These are phyloP conservation scores for Asparagopsis taxiformis DNA, from an alignment of 31 red algal genomes.

Conservation along the genomic window DNA sequence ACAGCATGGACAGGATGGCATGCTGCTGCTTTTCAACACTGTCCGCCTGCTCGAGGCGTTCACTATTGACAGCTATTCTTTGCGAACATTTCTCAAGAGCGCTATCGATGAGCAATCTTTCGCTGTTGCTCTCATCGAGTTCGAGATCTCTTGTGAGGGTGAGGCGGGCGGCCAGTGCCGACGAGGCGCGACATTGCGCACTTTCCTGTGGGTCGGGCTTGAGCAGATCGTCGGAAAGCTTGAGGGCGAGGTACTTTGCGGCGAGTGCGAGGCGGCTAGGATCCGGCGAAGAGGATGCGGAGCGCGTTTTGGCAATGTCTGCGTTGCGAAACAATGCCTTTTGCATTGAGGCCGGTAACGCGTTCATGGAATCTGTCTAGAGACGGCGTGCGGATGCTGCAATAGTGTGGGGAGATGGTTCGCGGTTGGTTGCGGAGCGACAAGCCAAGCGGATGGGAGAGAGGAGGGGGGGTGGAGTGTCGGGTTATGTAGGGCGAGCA, in stretches of 20 bases:
- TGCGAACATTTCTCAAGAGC: slow-evolving; percentile 4
- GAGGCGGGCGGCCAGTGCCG: slow-evolving; percentile 1
- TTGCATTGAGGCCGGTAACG: too few species aligned
- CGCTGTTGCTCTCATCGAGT: background rate
- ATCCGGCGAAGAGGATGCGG: background rate
- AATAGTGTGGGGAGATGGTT: too few species aligned
- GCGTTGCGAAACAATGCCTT: background rate
- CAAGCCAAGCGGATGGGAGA: too few species aligned
- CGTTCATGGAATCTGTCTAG: too few species aligned
- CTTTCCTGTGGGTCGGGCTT: background rate
- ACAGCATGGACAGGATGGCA: slow-evolving; percentile 29
- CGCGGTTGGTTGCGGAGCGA: too few species aligned
- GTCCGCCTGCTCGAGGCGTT: background rate
- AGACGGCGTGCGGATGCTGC: too few species aligned
- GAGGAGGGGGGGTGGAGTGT: too few species aligned
- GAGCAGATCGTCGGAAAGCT: background rate
- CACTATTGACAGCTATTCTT: background rate
- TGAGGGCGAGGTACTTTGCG: slow-evolving; percentile 8
- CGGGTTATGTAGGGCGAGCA: too few species aligned
- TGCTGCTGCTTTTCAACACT: background rate
- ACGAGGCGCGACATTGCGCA: background rate
- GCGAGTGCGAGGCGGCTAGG: background rate
- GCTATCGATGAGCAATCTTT: background rate
- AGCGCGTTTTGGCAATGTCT: background rate
- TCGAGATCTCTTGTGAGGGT: background rate